Evolutionary conservation across 179 eudicot genomes (phyloP), one percentile per base, ranked within the genome.

Genomic region (Beta corolliflora): DNA sequence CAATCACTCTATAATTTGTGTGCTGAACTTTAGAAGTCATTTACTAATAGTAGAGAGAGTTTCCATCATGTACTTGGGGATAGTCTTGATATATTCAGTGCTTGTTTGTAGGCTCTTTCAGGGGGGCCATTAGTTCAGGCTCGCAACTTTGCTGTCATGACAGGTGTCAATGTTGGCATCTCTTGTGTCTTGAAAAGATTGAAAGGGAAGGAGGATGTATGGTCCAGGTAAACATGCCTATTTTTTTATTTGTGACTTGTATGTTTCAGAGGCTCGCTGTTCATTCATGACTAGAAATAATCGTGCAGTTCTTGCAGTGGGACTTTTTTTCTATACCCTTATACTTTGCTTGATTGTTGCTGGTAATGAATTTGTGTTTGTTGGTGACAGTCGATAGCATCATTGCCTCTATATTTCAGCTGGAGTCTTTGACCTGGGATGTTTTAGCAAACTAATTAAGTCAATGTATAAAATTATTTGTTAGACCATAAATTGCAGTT

Each of bases 91-190:
- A n/a, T 31, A 76, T 14, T 13, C 56, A 21, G 19, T 82, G 29
- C 64, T 56, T 73, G 21, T 68, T 9, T 86, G 76, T 89, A 94
- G 98, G 98, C 98, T 78, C 92, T 94, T 82, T 86, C 96, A 66
- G 98, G 98, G 52, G 98, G 98, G 56, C 98, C 98, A 54, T 78
- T 93, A 79, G 78, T 92, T 77, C 97, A 94, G 86, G 98, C 94
- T 23, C 98, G 98, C 68, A 94, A 94, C 84, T 93, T 93, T 87
- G 98, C 98, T 74, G 97, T 94, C 36, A 94, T 94, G 98, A 94
- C 97, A 0, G 95, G 97, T 83, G 98, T 91, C 66, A 93, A 94
- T 75, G 93, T 96, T 48, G 98, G 98, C 63, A 88, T 94, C 67
- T 87, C 97, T 50, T 83, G 90, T 81, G 96, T 93, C 73, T 84